These are phyloP conservation scores for Microdochium bolleyi DNA, from an alignment of 2,329 filamentous ascomycete genomes.

Conservation along the genomic window DNA sequence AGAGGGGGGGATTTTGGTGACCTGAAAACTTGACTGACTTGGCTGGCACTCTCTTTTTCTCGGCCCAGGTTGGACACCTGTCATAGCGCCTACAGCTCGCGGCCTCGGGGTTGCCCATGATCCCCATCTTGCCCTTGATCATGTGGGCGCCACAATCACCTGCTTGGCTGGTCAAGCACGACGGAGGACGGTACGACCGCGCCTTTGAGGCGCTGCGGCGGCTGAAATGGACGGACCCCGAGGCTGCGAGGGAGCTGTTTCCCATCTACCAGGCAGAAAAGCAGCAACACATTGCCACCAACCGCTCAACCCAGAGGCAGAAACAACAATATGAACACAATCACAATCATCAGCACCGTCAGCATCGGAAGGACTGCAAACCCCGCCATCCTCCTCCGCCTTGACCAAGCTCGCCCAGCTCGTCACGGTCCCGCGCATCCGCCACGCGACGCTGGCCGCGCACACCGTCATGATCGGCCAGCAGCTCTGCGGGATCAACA, in stretches of 20 bases:
- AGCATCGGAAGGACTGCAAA: background rate
- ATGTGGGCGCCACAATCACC: background rate
- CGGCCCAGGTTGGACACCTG: background rate
- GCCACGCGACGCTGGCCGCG: slow-evolving; percentile 57
- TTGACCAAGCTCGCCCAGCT: slow-evolving; percentile 28
- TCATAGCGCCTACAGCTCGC: background rate
- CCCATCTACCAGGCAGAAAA: background rate
- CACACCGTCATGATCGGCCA: slow-evolving; percentile 61
- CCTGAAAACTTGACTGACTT: background rate
- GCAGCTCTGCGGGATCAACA: slow-evolving; percentile 52
- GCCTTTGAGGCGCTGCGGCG: background rate
- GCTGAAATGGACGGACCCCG: background rate
- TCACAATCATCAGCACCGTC: background rate
- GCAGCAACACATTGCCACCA: background rate
- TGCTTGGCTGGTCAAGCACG: background rate
- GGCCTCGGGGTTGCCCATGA: background rate
- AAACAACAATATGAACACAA: background rate
- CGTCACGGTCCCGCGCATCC: slow-evolving; percentile 48
- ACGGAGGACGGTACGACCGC: background rate
- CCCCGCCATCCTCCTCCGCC: background rate
- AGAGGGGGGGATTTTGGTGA: background rate
- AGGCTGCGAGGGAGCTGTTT: background rate
- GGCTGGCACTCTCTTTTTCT: background rate
- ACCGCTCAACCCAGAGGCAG: background rate
- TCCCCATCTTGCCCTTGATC: background rate